These are phyloP conservation scores for Diaporthe eres DNA, from an alignment of 2,329 filamentous ascomycete species.

Conservation along the genomic window DNA sequence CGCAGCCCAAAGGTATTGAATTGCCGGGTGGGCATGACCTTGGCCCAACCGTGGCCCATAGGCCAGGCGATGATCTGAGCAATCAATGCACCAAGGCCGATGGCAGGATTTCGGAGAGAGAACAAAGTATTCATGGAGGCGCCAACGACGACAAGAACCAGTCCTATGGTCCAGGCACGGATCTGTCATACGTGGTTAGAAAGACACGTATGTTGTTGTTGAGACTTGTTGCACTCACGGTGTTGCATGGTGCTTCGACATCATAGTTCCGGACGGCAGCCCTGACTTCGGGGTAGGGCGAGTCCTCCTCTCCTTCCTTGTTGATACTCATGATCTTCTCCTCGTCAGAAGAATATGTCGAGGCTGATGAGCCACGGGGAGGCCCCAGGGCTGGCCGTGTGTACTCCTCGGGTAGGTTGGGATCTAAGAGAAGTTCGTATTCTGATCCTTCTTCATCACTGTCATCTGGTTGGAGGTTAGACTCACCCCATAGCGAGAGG, in stretches of 20 bases:
- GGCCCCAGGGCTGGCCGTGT: constrained; percentile 49
- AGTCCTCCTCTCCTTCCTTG: constrained; percentile 66
- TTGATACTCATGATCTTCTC: constrained; percentile 43
- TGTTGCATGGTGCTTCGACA: constrained; percentile 76
- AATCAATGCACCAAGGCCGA: constrained; percentile 72
- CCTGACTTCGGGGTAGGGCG: constrained; percentile 76
- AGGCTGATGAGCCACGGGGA: constrained; percentile 31
- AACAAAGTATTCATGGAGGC: constrained; percentile 75
- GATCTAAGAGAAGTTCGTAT: constrained; percentile 70
- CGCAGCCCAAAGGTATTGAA: constrained; percentile 66
- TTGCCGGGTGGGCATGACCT: constrained; percentile 63
- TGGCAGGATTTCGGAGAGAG: constrained; percentile 73
- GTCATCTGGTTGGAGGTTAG: constrained; percentile 53
- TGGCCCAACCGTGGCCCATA: constrained; percentile 73
- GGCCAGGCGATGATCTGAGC: constrained; percentile 77
- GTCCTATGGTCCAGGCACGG: constrained; percentile 72
- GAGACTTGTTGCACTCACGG: constrained; percentile 59
- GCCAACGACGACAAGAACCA: constrained; percentile 68
- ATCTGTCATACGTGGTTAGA: constrained; percentile 32
- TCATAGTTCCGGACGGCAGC: constrained; percentile 76
- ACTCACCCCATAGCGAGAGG: constrained; percentile 58
- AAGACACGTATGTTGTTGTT: neutral
- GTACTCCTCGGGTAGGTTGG: constrained; percentile 63
- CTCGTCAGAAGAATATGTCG: constrained; percentile 44
- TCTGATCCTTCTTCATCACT: constrained; percentile 64